These are phyloP conservation scores for Candida nemodendra DNA, from an alignment of 805 yeast species.

Conservation along the genomic window DNA sequence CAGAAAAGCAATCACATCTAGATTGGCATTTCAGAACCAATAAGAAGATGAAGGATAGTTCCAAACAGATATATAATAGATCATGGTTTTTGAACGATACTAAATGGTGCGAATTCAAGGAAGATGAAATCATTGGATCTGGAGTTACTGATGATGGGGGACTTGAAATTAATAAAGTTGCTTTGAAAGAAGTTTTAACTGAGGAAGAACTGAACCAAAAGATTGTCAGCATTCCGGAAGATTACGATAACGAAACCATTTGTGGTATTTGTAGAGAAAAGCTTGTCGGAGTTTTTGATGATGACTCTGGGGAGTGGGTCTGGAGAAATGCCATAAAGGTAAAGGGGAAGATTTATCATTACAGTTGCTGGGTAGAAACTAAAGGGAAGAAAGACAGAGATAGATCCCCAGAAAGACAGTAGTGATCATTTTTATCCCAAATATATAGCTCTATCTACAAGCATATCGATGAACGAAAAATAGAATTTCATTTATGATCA, in stretches of 20 bases:
- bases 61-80: conserved; percentile 65
- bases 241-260: conserved; percentile 53
- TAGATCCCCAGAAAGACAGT: conserved; percentile 30
- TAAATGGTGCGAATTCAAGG: conserved; percentile 74
- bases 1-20: conserved; percentile 61
- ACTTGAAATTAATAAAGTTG: conserved; percentile 17
- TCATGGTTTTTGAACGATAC: conserved; percentile 76
- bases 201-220: conserved; percentile 38
- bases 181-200: conserved; percentile 18
- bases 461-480: not conserved
- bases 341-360: conserved; percentile 53
- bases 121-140: conserved; percentile 55
- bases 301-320: conserved; percentile 77
- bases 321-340: conserved; percentile 65
- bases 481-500: not conserved
- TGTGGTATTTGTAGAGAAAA: conserved; percentile 75
- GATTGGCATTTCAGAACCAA: conserved; percentile 97
- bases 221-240: conserved; percentile 67
- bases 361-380: conserved; percentile 67
- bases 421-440: not conserved
- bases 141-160: conserved; percentile 22
- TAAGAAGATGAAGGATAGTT: conserved; percentile 55
- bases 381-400: conserved; percentile 27
- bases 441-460: not conserved
- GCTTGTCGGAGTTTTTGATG: conserved; percentile 64